phyloP scores from a whole-genome alignment of 495 filamentous ascomycete species.

The Penicillium odoratum region DNA sequence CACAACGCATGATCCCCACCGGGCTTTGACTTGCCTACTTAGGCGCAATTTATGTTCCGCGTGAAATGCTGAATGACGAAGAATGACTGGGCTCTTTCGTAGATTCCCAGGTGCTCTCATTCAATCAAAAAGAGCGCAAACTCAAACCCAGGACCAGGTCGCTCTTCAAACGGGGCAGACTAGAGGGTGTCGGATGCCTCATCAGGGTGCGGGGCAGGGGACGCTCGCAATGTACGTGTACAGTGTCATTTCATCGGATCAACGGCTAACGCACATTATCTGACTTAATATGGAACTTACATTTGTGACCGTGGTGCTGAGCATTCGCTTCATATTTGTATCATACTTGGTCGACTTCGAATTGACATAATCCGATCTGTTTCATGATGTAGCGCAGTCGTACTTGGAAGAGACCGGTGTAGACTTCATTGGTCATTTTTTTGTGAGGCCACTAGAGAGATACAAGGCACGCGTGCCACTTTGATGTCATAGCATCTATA shows the following conservation, averaged over 20 bases:
- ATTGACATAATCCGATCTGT: background rate
- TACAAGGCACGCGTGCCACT: background rate
- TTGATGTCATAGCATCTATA: background rate
- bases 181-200: no score
- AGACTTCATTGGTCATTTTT: background rate
- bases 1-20: background rate
- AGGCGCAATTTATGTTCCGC: background rate
- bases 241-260: constrained; percentile 1
- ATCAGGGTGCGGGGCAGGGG: background rate
- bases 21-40: background rate
- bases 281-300: background rate
- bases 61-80: no score
- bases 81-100: background rate
- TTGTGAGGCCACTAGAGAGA: background rate
- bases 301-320: background rate
- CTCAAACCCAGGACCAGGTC: no score
- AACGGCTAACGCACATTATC: background rate
- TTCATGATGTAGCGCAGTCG: constrained; percentile 1
- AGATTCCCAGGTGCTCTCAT: background rate
- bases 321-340: constrained; percentile 2
- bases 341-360: constrained; percentile 4
- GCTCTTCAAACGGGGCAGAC: no score
- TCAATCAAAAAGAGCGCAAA: no score
- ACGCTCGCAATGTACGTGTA: constrained; percentile 1
- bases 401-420: background rate